Conservation (phyloP, 2,329 filamentous ascomycete genomes). For the Pseudocercospora pini-densiflorae region DNA sequence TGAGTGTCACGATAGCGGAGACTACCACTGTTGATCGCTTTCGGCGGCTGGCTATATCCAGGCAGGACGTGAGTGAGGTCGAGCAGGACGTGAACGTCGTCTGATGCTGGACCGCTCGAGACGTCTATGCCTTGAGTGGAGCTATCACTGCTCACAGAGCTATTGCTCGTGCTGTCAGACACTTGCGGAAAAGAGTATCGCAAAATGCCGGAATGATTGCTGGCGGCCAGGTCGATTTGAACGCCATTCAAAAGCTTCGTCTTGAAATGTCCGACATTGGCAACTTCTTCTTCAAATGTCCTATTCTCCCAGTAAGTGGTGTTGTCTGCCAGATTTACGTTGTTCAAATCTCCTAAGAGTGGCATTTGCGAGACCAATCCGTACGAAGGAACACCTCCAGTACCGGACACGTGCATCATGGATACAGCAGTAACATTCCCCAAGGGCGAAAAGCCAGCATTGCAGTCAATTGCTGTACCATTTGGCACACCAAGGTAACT, state of each 20-base stretch:
- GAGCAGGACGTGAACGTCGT: slow-evolving; percentile 49
- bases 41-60: slow-evolving; percentile 29
- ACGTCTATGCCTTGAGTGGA: neutral
- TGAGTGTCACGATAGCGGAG: slow-evolving; percentile 21
- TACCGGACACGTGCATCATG: slow-evolving; percentile 46
- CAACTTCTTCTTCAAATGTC: slow-evolving; percentile 37
- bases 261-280: slow-evolving; percentile 44
- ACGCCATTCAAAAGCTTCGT: slow-evolving; percentile 43
- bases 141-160: neutral
- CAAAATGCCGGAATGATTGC: slow-evolving; percentile 44
- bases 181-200: slow-evolving; percentile 44
- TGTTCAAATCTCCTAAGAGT: slow-evolving; percentile 43
- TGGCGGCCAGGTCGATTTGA: slow-evolving; percentile 42
- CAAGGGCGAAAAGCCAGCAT: slow-evolving; percentile 48
- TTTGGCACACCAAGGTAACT: slow-evolving; percentile 36
- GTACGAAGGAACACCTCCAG: slow-evolving; percentile 41
- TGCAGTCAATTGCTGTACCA: slow-evolving; percentile 35
- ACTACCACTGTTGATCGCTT: neutral
- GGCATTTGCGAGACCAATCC: slow-evolving; percentile 48
- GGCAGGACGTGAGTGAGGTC: slow-evolving; percentile 57
- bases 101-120: neutral
- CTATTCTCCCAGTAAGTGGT: slow-evolving; percentile 47
- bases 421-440: slow-evolving; percentile 47
- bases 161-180: slow-evolving; percentile 19
- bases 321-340: slow-evolving; percentile 51